Conservation (phyloP, 2,329 filamentous ascomycete species). For the Hymenoscyphus salicellus region DNA sequence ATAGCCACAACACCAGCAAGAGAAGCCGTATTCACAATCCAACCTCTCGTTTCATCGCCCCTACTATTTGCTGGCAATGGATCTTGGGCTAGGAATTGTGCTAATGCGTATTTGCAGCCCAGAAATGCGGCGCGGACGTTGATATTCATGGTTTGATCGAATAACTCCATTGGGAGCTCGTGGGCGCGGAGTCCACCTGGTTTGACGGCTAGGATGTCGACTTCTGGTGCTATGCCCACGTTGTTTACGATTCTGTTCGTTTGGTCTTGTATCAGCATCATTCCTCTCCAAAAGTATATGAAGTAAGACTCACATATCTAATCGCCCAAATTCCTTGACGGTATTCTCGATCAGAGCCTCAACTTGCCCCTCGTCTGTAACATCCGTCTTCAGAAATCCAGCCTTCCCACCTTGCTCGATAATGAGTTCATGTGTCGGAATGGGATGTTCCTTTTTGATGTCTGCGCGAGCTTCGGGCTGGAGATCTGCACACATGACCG, state of each 20-base stretch:
- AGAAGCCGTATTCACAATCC: conserved; percentile 32
- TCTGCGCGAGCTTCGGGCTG: conserved; percentile 21
- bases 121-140: conserved; percentile 38
- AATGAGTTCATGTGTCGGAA: conserved; percentile 42
- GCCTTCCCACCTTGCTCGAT: conserved; percentile 34
- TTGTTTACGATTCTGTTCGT: conserved; percentile 18
- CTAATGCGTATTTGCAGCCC: conserved; percentile 37
- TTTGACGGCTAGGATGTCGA: background rate
- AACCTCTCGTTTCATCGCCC: conserved; percentile 20
- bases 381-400: conserved; percentile 45
- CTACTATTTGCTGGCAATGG: conserved; percentile 2
- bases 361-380: conserved; percentile 39
- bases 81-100: conserved; percentile 16
- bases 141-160: conserved; percentile 34
- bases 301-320: conserved; percentile 15
- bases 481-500: conserved; percentile 43
- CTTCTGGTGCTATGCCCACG: conserved; percentile 15
- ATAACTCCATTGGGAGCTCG: conserved; percentile 2
- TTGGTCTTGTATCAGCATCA: background rate
- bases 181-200: conserved; percentile 10
- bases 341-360: conserved; percentile 39
- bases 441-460: conserved; percentile 16
- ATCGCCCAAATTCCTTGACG: conserved; percentile 37
- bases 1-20: conserved; percentile 23
- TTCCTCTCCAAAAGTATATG: background rate